Base-by-base conservation (phyloP, 805 yeast genomes). In the Clavispora santaluciae region DNA sequence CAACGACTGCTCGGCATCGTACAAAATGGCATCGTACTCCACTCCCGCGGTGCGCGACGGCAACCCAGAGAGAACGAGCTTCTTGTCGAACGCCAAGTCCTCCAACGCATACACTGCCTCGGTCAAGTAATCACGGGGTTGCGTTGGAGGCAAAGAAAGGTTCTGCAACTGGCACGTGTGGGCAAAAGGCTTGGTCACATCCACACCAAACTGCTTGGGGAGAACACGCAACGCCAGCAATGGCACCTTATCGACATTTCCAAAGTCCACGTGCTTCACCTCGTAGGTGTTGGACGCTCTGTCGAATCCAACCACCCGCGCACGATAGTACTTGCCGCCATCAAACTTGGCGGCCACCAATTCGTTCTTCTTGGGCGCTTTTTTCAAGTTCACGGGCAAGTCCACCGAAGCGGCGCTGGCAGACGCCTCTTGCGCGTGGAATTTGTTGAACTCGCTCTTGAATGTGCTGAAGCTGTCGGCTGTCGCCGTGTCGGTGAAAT, bases 211-310 rank as follows among this genome's bases (percentile, higher is more conserved):
- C 51, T 73, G 72, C 24, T 68, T 40, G 12, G 88, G 83, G 40
- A 83, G 66, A 2, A 66, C 64, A 44, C 83, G 63, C 45, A 83
- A 62, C 15, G 75, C 63, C 1, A 66, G 44, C 29, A 67, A 53
- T 10, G 72, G 46, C 8, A 79, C 78, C 22, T 56, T 53, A 50
- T 75, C 81, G 28, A 63, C 55, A 36, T 72, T 74, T 23, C 89
- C 89, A 44, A 75, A 78, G 56, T 83, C 90, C 35, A 82, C 59
- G 44, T 79, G 79, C 50, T 72, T 72, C 22, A 83, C 80, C 40
- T 71, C 73, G 53, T 61, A 76, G 40, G 60, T 59, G 41, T 60
- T 62, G 15, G 70, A 51, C 11, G 64, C 42, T 45, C 70, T 72
- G 48, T 79, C 82, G 41, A 64, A 63, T 20, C 64, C 58, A 15